A percentile compares a stretch with the other conserved stretches of the same genome.
These are phyloP conservation scores for Syncephalis plumigaleata DNA, from an alignment of 371 early-diverging fungal species.

Conservation along the genomic window DNA sequence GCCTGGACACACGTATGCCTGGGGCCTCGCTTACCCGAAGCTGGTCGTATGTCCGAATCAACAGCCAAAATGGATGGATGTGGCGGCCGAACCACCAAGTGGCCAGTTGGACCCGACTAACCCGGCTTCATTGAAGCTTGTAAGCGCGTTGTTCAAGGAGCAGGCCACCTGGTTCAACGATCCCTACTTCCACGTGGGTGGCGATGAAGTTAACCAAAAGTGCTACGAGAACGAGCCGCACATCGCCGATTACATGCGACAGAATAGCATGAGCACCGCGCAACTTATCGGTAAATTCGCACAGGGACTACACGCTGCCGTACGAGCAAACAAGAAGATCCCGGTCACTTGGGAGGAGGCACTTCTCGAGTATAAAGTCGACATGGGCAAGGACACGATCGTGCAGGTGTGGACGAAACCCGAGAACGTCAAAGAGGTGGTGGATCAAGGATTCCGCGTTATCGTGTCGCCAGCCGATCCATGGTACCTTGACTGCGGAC, in stretches of 20 bases:
- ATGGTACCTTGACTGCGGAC: constrained; percentile 55
- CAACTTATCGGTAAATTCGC: constrained; percentile 13
- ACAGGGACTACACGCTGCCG: constrained; percentile 9
- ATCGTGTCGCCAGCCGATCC: constrained; percentile 32
- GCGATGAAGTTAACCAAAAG: constrained; percentile 52
- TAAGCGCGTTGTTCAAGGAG: constrained; percentile 42
- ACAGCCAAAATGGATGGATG: constrained; percentile 16
- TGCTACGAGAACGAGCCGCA: constrained; percentile 30
- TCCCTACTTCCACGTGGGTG: constrained; percentile 47
- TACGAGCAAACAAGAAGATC: constrained; percentile 17
- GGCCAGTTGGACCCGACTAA: constrained; percentile 57
- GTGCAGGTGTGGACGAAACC: constrained; percentile 37
- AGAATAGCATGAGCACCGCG: constrained; percentile 9
- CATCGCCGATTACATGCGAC: constrained; percentile 13
- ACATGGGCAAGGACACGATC: constrained; percentile 21
- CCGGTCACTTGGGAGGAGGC: constrained; percentile 37
- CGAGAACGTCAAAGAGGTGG: constrained; percentile 22
- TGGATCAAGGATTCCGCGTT: constrained; percentile 28
- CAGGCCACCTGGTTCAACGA: constrained; percentile 39
- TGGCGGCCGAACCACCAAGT: constrained; percentile 44
- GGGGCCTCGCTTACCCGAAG: constrained; percentile 16
- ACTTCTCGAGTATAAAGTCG: constrained; percentile 22
- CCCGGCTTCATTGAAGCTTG: constrained; percentile 26
- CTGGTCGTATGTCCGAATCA: constrained; percentile 20
- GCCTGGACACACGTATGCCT: constrained; percentile 51